phyloP scores from a whole-genome alignment of 2,329 filamentous ascomycete species.

The Penicillium crustosum region DNA sequence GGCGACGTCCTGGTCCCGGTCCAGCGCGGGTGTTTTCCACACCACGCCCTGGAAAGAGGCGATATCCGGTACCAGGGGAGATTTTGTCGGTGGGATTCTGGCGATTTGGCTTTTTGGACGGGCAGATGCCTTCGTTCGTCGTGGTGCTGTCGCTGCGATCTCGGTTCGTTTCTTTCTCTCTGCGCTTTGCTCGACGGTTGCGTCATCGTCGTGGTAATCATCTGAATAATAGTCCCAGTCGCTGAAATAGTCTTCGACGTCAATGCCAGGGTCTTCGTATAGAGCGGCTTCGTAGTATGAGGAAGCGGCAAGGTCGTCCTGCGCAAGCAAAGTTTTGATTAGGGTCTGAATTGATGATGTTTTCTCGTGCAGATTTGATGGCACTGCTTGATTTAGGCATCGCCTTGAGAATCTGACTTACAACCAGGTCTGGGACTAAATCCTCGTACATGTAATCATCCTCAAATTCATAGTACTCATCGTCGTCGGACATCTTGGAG shows the following conservation, averaged over 20 bases:
- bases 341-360: neutral
- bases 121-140: constrained; percentile 14
- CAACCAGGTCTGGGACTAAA: constrained; percentile 36
- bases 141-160: constrained; percentile 16
- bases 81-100: constrained; percentile 8
- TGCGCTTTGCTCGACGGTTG: constrained; percentile 31
- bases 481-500: constrained; percentile 39
- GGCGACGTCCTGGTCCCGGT: constrained; percentile 23
- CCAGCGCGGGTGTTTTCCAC: constrained; percentile 37
- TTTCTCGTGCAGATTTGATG: neutral
- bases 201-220: constrained; percentile 48
- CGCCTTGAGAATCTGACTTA: constrained; percentile 20
- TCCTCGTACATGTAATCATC: constrained; percentile 39
- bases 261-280: constrained; percentile 41
- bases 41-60: constrained; percentile 42
- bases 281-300: constrained; percentile 43
- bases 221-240: constrained; percentile 50
- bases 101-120: neutral
- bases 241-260: constrained; percentile 43
- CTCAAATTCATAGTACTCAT: constrained; percentile 39
- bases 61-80: constrained; percentile 21
- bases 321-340: neutral
- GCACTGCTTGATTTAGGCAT: neutral
- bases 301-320: constrained; percentile 47
- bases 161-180: constrained; percentile 13